A percentile compares a stretch with the other conserved stretches of the same genome.
These are phyloP conservation scores for Hyaloscypha variabilis DNA, from an alignment of 495 filamentous ascomycete genomes.

Conservation along the genomic window DNA sequence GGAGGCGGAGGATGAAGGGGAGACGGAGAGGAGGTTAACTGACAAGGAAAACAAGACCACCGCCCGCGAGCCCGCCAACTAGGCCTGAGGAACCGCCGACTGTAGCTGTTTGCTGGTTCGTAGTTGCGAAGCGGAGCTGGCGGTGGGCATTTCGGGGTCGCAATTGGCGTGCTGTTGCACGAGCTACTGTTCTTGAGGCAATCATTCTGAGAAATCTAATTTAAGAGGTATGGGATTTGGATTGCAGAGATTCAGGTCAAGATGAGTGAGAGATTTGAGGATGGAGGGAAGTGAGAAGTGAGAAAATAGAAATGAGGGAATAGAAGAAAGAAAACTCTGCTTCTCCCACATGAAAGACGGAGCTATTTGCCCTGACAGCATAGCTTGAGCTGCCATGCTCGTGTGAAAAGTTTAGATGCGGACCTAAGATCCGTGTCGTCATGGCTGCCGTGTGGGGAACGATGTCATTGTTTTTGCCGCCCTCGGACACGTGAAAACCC, in stretches of 20 bases:
- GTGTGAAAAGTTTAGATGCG: background rate
- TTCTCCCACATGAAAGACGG: background rate
- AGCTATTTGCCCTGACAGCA: background rate
- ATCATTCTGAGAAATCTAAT: constrained; percentile 16
- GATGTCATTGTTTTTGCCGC: background rate
- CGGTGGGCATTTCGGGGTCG: background rate
- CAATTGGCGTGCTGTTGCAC: background rate
- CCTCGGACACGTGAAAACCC: background rate
- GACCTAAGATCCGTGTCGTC: background rate
- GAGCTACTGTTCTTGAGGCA: constrained; percentile 21
- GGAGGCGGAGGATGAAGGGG: background rate
- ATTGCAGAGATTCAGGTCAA: background rate
- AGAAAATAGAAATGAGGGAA: background rate
- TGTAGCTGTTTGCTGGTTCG: constrained; percentile 11
- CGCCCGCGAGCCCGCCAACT: constrained; percentile 28
- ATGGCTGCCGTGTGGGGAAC: background rate
- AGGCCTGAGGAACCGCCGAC: constrained; percentile 24
- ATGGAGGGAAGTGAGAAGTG: background rate
- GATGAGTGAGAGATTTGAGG: background rate
- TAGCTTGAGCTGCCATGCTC: background rate
- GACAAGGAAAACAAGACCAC: constrained; percentile 28
- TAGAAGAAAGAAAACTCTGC: constrained; percentile 4
- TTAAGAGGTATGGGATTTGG: background rate
- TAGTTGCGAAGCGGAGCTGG: constrained; percentile 9
- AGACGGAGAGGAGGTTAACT: background rate